phyloP scores from a whole-genome alignment of 305 asterid genomes.

The Fraxinus latifolia region DNA sequence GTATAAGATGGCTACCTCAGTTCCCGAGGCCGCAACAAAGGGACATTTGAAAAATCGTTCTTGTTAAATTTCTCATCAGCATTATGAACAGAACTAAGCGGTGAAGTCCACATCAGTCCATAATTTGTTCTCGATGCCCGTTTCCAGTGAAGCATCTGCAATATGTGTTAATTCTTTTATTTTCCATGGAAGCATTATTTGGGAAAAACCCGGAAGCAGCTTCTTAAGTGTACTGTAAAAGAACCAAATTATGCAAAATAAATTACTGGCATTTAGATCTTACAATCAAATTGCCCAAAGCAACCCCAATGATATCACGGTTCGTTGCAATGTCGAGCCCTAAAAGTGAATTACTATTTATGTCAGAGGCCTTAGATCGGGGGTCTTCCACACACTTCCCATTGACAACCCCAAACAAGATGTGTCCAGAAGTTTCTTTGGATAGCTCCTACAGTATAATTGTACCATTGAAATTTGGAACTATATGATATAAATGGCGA shows the following conservation, averaged over 20 bases:
- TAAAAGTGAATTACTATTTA: conserved; percentile 64
- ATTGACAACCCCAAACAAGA: conserved; percentile 76
- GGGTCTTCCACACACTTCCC: conserved; percentile 95
- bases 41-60: conserved; percentile 43
- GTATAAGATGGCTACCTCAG: conserved; percentile 52
- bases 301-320: conserved; percentile 80
- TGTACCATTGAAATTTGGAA: not conserved
- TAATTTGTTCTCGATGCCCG: conserved; percentile 73
- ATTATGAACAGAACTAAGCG: conserved; percentile 62
- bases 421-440: conserved; percentile 69
- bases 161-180: conserved; percentile 6
- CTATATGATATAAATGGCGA: not conserved
- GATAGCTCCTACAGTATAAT: conserved; percentile 60
- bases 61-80: conserved; percentile 46
- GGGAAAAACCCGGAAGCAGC: not conserved
- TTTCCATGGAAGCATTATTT: conserved; percentile 1
- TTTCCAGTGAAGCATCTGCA: conserved; percentile 96
- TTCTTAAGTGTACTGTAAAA: not conserved
- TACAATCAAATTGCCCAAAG: conserved; percentile 90
- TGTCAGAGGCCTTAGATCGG: conserved; percentile 84
- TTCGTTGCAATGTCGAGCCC: conserved; percentile 85
- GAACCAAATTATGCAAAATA: not conserved
- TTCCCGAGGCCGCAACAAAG: conserved; percentile 83
- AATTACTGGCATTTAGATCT: conserved; percentile 30
- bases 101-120: conserved; percentile 89